phyloP scores from a whole-genome alignment of 768 basidiomycete genomes.

The Gelatoporia subvermispora region DNA sequence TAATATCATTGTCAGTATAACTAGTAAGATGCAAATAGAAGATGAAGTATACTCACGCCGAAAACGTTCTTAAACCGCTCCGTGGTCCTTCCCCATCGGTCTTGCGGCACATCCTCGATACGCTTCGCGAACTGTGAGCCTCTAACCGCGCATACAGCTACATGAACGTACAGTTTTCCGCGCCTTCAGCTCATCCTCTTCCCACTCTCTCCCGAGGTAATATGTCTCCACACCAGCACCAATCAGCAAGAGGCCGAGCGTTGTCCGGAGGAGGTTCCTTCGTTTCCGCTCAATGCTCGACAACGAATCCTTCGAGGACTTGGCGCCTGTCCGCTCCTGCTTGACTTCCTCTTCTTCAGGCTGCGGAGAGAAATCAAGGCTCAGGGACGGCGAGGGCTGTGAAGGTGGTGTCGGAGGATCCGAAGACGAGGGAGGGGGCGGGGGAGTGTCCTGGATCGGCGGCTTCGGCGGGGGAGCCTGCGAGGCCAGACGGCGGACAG shows the following conservation, averaged over 20 bases:
- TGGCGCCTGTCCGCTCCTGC: conserved; percentile 63
- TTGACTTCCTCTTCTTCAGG: conserved; percentile 36
- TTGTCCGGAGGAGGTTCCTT: conserved; percentile 48
- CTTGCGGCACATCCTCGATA: conserved; percentile 52
- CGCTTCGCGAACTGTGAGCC: conserved; percentile 33
- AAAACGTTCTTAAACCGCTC: conserved; percentile 61
- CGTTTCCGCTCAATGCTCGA: conserved; percentile 75
- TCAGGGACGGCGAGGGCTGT: conserved; percentile 8
- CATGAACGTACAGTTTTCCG: conserved; percentile 52
- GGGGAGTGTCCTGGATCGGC: conserved; percentile 3
- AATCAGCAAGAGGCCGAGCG: conserved; percentile 47
- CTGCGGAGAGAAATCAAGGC: conserved; percentile 15
- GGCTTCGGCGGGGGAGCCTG: conserved; percentile 11
- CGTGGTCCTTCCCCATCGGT: conserved; percentile 61
- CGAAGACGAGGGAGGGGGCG: conserved; percentile 8
- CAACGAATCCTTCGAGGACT: conserved; percentile 71
- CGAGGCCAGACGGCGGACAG: conserved; percentile 14
- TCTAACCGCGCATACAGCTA: conserved; percentile 2
- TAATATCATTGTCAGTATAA: conserved; percentile 25
- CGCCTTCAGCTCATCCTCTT: conserved; percentile 58
- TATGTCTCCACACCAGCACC: conserved; percentile 54
- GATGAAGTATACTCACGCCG: conserved; percentile 44
- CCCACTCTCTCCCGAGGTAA: conserved; percentile 79
- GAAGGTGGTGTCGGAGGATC: not conserved
- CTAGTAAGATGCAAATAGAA: not conserved